These are phyloP conservation scores for Phialocephala sp. DNA, from an alignment of 2,329 filamentous ascomycete genomes.

Conservation along the genomic window DNA sequence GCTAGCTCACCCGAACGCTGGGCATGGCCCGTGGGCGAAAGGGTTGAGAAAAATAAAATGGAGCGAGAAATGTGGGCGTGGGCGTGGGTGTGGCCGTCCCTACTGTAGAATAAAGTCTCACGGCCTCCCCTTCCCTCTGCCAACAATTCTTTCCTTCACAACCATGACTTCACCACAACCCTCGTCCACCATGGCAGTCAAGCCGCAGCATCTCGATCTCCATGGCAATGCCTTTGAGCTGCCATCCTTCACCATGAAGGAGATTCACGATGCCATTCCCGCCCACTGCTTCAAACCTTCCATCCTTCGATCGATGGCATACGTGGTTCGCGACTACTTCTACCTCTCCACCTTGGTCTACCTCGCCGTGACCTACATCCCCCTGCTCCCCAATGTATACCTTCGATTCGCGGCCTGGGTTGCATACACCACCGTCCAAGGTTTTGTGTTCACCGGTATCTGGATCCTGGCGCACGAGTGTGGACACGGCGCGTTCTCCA, in stretches of 20 bases:
- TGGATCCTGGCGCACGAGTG: conserved; percentile 78
- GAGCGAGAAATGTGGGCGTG: background rate
- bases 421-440: conserved; percentile 68
- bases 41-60: conserved; percentile 9
- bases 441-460: conserved; percentile 70
- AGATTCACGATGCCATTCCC: conserved; percentile 57
- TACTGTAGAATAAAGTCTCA: conserved; percentile 14
- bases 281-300: conserved; percentile 67
- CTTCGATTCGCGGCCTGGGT: conserved; percentile 59
- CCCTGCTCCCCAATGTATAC: conserved; percentile 51
- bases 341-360: conserved; percentile 55
- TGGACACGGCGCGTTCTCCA: conserved; percentile 72
- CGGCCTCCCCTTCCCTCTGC: background rate
- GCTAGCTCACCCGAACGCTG: conserved; percentile 1
- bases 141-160: background rate
- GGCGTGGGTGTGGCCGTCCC: background rate
- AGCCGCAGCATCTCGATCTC: conserved; percentile 41
- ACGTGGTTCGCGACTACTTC: conserved; percentile 62
- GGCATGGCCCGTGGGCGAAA: conserved; percentile 3
- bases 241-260: conserved; percentile 44
- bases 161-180: background rate
- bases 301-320: conserved; percentile 58
- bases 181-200: conserved; percentile 43
- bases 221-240: conserved; percentile 43
- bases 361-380: conserved; percentile 60